These are phyloP conservation scores for Akanthomyces dipterigenus DNA, from an alignment of 2,329 filamentous ascomycete genomes.

Conservation along the genomic window DNA sequence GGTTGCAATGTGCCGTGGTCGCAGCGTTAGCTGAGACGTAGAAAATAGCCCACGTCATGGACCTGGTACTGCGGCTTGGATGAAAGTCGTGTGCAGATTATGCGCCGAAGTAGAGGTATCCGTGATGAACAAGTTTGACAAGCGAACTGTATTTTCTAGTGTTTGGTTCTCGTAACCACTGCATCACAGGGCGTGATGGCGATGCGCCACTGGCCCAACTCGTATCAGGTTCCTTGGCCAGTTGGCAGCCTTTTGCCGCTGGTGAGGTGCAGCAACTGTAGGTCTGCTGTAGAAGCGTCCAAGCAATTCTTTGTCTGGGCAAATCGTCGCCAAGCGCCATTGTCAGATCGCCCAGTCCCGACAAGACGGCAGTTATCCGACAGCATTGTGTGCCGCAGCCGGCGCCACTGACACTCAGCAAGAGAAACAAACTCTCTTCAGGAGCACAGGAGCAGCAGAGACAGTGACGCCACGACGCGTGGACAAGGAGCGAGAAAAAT, in stretches of 20 bases:
- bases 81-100: background rate
- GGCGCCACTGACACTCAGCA: background rate
- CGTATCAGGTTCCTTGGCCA: background rate
- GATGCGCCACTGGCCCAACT: background rate
- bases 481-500: conserved; percentile 1
- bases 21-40: background rate
- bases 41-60: background rate
- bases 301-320: background rate
- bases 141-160: background rate
- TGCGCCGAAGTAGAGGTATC: background rate
- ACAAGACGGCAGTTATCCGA: background rate
- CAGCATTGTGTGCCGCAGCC: background rate
- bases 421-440: too few species aligned
- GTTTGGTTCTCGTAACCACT: background rate
- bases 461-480: conserved; percentile 1
- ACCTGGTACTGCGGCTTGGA: background rate
- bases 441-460: background rate
- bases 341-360: background rate
- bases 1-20: background rate
- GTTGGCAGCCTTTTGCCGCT: background rate
- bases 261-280: background rate
- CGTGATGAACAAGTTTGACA: background rate
- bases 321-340: background rate
- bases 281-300: background rate
- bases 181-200: background rate